These are phyloP conservation scores for Botrytis sinoallii DNA, from an alignment of 2,329 filamentous ascomycete genomes.

Conservation along the genomic window DNA sequence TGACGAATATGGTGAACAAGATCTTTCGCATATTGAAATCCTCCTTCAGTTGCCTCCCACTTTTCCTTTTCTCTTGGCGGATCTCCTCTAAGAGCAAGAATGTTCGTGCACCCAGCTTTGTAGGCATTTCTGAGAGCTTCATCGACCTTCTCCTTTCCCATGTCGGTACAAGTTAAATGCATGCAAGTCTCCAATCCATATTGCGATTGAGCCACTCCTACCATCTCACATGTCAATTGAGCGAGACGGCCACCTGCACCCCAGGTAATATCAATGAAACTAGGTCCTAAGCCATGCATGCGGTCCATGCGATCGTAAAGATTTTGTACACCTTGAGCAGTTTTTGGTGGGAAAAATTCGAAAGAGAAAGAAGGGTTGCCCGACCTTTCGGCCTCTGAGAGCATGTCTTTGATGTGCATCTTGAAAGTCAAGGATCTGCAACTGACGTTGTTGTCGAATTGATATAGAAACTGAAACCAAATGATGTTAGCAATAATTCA, in stretches of 20 bases:
- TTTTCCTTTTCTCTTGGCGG: constrained; percentile 90
- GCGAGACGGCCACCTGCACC: constrained; percentile 90
- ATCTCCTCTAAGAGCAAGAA: constrained; percentile 88
- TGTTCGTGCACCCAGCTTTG: constrained; percentile 95
- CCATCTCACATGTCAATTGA: constrained; percentile 95
- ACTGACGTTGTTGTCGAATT: background rate
- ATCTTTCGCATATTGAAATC: constrained; percentile 90
- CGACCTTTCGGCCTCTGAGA: constrained; percentile 74
- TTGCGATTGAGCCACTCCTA: constrained; percentile 88
- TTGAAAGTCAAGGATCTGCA: constrained; percentile 39
- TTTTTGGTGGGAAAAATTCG: constrained; percentile 99
- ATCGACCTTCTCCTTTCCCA: constrained; percentile 90
- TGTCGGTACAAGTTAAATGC: constrained; percentile 98
- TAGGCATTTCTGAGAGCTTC: constrained; percentile 84
- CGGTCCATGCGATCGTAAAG: constrained; percentile 99
- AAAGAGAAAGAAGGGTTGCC: constrained; percentile 92
- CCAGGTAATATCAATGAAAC: constrained; percentile 99
- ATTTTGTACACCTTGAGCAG: constrained; percentile 95
- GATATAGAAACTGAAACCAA: constrained; percentile 16
- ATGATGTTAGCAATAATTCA: constrained; percentile 17
- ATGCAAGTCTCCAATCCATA: constrained; percentile 98
- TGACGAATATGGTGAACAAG: constrained; percentile 73
- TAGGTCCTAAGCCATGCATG: constrained; percentile 91
- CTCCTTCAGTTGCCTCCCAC: constrained; percentile 83
- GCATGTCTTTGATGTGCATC: constrained; percentile 96